Conservation (phyloP, 768 basidiomycete species). For the Neoboletus magnificus region DNA sequence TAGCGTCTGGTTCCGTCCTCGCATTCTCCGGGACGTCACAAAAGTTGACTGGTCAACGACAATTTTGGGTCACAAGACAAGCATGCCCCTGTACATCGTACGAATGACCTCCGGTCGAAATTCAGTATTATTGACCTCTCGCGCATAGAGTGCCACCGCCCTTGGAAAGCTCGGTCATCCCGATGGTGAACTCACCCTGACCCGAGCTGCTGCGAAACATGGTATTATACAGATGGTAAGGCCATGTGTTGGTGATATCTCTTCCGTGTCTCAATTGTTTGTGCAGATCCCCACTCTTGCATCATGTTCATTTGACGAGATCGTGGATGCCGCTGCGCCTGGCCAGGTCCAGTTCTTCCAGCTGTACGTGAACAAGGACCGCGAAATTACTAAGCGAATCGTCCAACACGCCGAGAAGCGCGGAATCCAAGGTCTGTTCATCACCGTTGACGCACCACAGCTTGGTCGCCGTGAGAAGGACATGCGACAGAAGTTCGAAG, state of each 20-base stretch:
- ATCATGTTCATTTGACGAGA: slow-evolving; percentile 93
- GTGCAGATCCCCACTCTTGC: slow-evolving; percentile 89
- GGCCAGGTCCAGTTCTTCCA: slow-evolving; percentile 86
- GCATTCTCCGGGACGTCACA: slow-evolving; percentile 79
- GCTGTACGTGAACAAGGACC: slow-evolving; percentile 87
- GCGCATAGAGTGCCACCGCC: slow-evolving; percentile 67
- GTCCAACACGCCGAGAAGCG: slow-evolving; percentile 88
- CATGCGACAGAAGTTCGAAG: slow-evolving; percentile 95
- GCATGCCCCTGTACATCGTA: slow-evolving; percentile 82
- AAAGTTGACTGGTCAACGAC: slow-evolving; percentile 82
- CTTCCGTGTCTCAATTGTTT: neutral
- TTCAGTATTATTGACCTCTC: slow-evolving; percentile 5
- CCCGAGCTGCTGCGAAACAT: slow-evolving; percentile 81
- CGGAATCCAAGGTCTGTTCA: slow-evolving; percentile 91
- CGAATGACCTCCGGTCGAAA: slow-evolving; percentile 10
- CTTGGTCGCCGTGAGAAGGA: slow-evolving; percentile 94
- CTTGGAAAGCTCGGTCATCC: slow-evolving; percentile 94
- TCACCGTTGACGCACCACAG: slow-evolving; percentile 97
- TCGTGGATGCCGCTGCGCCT: slow-evolving; percentile 79
- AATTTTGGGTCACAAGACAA: slow-evolving; percentile 72
- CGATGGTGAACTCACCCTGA: slow-evolving; percentile 89
- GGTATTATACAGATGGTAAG: slow-evolving; percentile 70
- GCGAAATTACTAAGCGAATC: slow-evolving; percentile 77
- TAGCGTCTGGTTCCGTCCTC: slow-evolving; percentile 89
- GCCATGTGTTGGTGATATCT: neutral